Base-by-base conservation (phyloP, 2,329 filamentous ascomycete genomes). In the Gaeumannomyces tritici region DNA sequence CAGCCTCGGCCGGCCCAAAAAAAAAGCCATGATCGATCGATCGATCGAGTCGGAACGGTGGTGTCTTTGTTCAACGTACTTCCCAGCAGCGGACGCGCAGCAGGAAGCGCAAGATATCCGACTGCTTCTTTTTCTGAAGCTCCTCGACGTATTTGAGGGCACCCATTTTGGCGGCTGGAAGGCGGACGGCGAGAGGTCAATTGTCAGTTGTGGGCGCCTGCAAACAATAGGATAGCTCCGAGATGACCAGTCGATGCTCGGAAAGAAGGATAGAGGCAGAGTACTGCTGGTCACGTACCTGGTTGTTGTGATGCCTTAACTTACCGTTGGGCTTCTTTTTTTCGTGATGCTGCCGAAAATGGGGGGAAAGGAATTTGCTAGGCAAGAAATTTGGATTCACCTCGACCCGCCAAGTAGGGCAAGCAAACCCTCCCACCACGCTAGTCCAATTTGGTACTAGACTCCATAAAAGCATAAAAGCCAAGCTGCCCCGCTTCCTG, bases 71-170 rank as follows among this genome's bases (percentile, higher is more conserved):
- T 83, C 74, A 85, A 86, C 86, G 83, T 86, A 93, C 93, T 91
- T 99, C 95, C 95, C 95, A 99, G 93, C 95, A 99, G 84, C 95
- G 93, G 79, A 96, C 92, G 81, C 92, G 93, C 82, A 97, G 91
- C 84, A 99, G 89, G 88, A 99, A 99, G 85, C 93, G 93, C 85
- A 98, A 91, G 78, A 99, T 90, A 88, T 99, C 95, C 81, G 91
- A 96, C 89, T 99, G 95, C 92, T 99, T 99, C 91, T 96, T 97
- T 92, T 99, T 98, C 83, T 97, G 92, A 85, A 99, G 90, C 88
- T 99, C 95, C 89, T 99, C 96, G 84, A 99, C 91, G 86, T 96
- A 99, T 86, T 99, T 99, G 82, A 97, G 91, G 86, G 93, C 93
- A 90, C 95, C 95, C 95, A 97, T 97, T 87, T 93, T 85, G 78